Conservation (phyloP, 257 asterid genomes). For the Haberlea rhodopensis region DNA sequence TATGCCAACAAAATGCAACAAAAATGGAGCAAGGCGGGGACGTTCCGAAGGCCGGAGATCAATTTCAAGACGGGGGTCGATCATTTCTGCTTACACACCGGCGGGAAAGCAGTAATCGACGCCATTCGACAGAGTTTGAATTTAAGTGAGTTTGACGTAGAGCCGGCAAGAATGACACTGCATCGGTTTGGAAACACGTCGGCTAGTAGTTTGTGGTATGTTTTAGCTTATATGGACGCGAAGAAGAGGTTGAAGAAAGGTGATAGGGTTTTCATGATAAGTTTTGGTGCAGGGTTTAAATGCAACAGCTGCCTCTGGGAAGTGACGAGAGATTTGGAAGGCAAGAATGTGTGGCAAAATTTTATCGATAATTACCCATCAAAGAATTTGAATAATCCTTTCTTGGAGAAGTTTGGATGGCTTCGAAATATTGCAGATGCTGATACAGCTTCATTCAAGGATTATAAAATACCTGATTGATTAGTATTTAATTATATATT, state of each 20-base stretch:
- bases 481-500: not conserved
- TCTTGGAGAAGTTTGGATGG: slow-evolving; percentile 81
- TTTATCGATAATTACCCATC: slow-evolving; percentile 58
- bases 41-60: slow-evolving; percentile 39
- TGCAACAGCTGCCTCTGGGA: slow-evolving; percentile 96
- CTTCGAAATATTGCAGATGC: slow-evolving; percentile 61
- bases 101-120: slow-evolving; percentile 91
- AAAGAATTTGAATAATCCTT: slow-evolving; percentile 57
- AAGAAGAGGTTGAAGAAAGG: slow-evolving; percentile 74
- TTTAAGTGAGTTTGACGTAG: slow-evolving; percentile 64
- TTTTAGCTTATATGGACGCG: slow-evolving; percentile 83
- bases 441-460: slow-evolving; percentile 51
- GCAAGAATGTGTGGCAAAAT: slow-evolving; percentile 59
- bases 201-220: slow-evolving; percentile 90
- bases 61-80: slow-evolving; percentile 72
- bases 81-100: slow-evolving; percentile 87
- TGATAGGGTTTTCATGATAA: slow-evolving; percentile 71
- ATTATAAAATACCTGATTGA: slow-evolving; percentile 57
- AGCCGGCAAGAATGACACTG: slow-evolving; percentile 92
- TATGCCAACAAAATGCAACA: slow-evolving; percentile 26
- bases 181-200: slow-evolving; percentile 95
- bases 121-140: slow-evolving; percentile 51
- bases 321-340: slow-evolving; percentile 67
- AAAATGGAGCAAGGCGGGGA: slow-evolving; percentile 27
- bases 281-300: slow-evolving; percentile 94